Percentiles rank a stretch among this genome's conserved stretches.
Evolutionary conservation across 345 rosid genomes (phyloP).

Genomic region (Lepidium didymum): DNA sequence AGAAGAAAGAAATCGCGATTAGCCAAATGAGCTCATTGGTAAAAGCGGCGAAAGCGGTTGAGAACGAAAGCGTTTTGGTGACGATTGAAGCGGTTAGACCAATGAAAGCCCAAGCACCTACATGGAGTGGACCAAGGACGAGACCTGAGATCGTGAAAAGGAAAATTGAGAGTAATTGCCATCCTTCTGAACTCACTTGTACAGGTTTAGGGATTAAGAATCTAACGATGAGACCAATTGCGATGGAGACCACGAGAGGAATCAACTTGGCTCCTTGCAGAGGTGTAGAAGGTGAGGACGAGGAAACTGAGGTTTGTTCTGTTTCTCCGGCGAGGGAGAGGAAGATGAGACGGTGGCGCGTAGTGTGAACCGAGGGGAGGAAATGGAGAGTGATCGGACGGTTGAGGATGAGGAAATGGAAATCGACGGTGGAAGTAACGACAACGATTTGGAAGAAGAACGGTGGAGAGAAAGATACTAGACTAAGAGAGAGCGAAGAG

Average conservation of each 20-base stretch:
- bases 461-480: slow-evolving; percentile 32
- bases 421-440: slow-evolving; percentile 1
- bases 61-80: slow-evolving; percentile 61
- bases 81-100: slow-evolving; percentile 68
- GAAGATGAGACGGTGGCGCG: slow-evolving; percentile 30
- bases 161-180: slow-evolving; percentile 83
- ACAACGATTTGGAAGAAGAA: slow-evolving; percentile 10
- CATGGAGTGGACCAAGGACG: slow-evolving; percentile 74
- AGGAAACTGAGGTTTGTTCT: not conserved
- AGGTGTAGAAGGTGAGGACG: not conserved
- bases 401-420: slow-evolving; percentile 20
- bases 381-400: slow-evolving; percentile 24
- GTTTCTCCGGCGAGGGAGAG: slow-evolving; percentile 25
- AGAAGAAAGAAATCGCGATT: slow-evolving; percentile 92
- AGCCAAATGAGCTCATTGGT: slow-evolving; percentile 91
- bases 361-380: slow-evolving; percentile 29
- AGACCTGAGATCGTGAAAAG: slow-evolving; percentile 82
- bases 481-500: slow-evolving; percentile 40
- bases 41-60: slow-evolving; percentile 83
- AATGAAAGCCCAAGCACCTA: slow-evolving; percentile 94
- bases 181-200: slow-evolving; percentile 57
- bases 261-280: slow-evolving; percentile 62
- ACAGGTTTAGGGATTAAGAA: slow-evolving; percentile 61
- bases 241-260: slow-evolving; percentile 51
- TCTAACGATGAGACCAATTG: slow-evolving; percentile 49